Percentiles rank a stretch among this genome's conserved stretches.
These are phyloP conservation scores for Saccharomyces hybrid DNA, from an alignment of 1,139 yeast species.

Conservation along the genomic window DNA sequence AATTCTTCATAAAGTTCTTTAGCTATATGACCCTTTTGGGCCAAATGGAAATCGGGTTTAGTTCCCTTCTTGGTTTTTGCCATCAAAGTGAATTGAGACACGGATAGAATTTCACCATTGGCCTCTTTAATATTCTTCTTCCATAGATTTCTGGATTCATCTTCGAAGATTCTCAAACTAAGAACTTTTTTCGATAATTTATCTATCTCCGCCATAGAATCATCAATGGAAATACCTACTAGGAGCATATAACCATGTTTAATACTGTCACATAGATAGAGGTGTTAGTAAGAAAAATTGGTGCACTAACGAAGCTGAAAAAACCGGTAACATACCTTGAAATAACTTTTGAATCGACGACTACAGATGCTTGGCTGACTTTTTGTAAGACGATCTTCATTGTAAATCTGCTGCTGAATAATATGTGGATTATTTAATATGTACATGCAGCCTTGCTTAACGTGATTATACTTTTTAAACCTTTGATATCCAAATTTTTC, in stretches of 20 bases:
- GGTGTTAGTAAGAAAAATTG: constrained; percentile 1
- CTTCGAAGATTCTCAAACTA: constrained; percentile 63
- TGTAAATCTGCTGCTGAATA: background rate
- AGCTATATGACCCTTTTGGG: constrained; percentile 78
- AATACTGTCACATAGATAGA: constrained; percentile 37
- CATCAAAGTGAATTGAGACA: constrained; percentile 84
- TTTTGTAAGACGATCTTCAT: constrained; percentile 89
- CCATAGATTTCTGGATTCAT: constrained; percentile 50
- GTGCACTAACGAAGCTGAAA: background rate
- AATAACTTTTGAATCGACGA: constrained; percentile 61
- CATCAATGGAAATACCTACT: constrained; percentile 77
- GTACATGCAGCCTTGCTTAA: background rate
- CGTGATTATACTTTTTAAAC: background rate
- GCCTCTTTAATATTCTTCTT: constrained; percentile 44
- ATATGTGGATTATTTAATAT: background rate
- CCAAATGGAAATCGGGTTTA: constrained; percentile 87
- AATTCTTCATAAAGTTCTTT: constrained; percentile 58
- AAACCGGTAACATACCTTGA: constrained; percentile 48
- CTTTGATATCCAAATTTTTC: background rate
- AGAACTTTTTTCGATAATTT: constrained; percentile 62
- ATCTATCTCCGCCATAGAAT: constrained; percentile 63
- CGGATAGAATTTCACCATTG: constrained; percentile 54
- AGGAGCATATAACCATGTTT: constrained; percentile 42
- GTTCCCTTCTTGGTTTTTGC: constrained; percentile 83
- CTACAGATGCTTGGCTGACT: constrained; percentile 80